Base-by-base conservation (phyloP, 805 yeast species). In the Candida chilensis region DNA sequence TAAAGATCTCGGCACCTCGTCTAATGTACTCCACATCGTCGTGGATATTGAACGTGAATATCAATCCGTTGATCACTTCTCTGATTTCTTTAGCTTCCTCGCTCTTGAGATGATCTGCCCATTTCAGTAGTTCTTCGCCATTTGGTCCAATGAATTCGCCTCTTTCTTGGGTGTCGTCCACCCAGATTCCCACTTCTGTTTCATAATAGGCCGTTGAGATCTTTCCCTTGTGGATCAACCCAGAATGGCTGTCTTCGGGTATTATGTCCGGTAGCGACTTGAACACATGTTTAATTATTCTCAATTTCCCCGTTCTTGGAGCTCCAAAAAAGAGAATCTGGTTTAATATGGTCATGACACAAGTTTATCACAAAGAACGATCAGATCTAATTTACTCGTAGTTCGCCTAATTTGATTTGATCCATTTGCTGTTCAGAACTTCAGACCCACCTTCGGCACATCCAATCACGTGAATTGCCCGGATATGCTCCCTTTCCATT, bases 241-340 rank as follows among this genome's bases (percentile, higher is more conserved):
- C 58, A 5, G 43, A 30, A 15, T 51, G 50, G 6, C 37, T 25
- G 7, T 15, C 36, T 9, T 20, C 21, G 12, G 36, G 25, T 22
- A 22, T 22, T 7, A 7, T 35, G 20, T 27, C 27, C 16, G 29
- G 28, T 18, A 33, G 5, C 6, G 25, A 31, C 17, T 31, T 36
- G 13, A 42, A 37, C 20, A 43, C 36, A 28, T 28, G 32, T 24
- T 39, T 49, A 3, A 48, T 52, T 5, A 42, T 36, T 21, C 52
- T 41, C 36, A 63, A 27, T 34, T 70, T 68, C 4, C 68, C 69
- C 1, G 61, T 45, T 11, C 47, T 36, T 0, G 68, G 64, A 2
- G 64, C 47, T 1, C 78, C 76, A 11, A 67, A 42, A 4, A 71
- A 39, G 32, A 71, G 46, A 13, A 71, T 57, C 34, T 65, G 64